Conservation (phyloP, 768 basidiomycete genomes). For the Mycena filopes region DNA sequence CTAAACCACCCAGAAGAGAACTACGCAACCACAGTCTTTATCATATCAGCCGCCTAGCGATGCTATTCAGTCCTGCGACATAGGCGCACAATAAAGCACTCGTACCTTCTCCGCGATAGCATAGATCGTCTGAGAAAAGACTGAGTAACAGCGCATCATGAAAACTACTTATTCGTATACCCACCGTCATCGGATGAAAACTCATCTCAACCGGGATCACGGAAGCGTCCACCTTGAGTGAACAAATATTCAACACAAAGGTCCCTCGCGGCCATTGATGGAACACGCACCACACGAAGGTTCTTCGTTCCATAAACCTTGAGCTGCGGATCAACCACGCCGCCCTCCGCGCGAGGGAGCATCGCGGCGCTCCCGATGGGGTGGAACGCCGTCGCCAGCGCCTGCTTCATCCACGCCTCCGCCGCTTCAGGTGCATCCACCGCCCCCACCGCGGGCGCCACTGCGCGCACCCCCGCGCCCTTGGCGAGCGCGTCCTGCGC, state of each 20-base stretch:
- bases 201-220: slow-evolving; percentile 10
- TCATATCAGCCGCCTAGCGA: slow-evolving; percentile 11
- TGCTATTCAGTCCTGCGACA: not conserved
- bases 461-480: slow-evolving; percentile 37
- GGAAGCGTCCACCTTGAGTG: slow-evolving; percentile 3
- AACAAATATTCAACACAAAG: not conserved
- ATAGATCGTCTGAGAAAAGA: not conserved
- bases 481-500: not conserved
- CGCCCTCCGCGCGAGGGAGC: slow-evolving; percentile 48
- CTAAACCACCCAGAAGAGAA: too few species aligned
- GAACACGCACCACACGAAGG: slow-evolving; percentile 34
- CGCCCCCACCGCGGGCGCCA: slow-evolving; percentile 31
- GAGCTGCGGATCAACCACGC: slow-evolving; percentile 50
- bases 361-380: slow-evolving; percentile 45
- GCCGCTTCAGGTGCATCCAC: slow-evolving; percentile 38
- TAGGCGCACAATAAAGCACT: not conserved
- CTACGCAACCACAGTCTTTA: not conserved
- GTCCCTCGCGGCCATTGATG: not conserved
- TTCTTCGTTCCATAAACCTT: slow-evolving; percentile 44
- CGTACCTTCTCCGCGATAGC: slow-evolving; percentile 20
- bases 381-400: slow-evolving; percentile 17
- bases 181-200: not conserved
- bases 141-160: not conserved
- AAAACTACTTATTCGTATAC: not conserved
- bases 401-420: slow-evolving; percentile 35